A percentile compares a stretch with the other conserved stretches of the same genome.
phyloP scores from a whole-genome alignment of 768 basidiomycete genomes.

The Suillus lakei region DNA sequence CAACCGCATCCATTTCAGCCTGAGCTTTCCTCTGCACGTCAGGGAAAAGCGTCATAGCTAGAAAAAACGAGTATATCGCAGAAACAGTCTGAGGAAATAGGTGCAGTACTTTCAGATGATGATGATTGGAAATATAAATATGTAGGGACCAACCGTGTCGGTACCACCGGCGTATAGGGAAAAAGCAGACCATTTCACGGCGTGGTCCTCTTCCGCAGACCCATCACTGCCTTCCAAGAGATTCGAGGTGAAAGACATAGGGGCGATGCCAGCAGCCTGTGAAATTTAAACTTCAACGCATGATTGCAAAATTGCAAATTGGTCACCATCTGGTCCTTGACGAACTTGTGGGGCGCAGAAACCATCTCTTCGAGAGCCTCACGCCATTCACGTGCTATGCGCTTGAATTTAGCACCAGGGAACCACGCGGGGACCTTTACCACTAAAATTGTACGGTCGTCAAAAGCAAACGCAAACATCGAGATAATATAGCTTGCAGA shows the following conservation, averaged over 20 bases:
- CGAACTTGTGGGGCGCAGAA: not conserved
- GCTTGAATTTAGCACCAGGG: not conserved
- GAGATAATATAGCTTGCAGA: not conserved
- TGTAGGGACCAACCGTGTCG: not conserved
- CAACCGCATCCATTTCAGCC: not conserved
- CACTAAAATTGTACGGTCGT: not conserved
- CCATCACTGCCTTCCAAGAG: not conserved
- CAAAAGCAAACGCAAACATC: not conserved
- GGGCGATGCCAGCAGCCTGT: not conserved
- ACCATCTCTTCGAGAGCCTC: not conserved
- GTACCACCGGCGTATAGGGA: not conserved
- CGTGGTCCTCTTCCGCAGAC: not conserved
- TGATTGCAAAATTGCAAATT: not conserved
- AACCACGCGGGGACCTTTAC: not conserved
- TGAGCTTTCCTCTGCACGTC: not conserved
- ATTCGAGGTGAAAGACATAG: not conserved
- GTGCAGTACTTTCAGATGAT: not conserved
- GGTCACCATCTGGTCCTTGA: not conserved
- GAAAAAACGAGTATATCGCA: not conserved
- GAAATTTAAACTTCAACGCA: not conserved
- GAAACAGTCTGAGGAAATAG: not conserved
- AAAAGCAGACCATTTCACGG: not conserved
- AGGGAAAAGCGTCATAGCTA: not conserved
- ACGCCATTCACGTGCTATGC: not conserved
- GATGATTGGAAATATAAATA: not conserved